A percentile compares a stretch with the other conserved stretches of the same genome.
Evolutionary conservation across 2,329 filamentous ascomycete genomes (phyloP).

Genomic region (Aureobasidium leucospermi): DNA sequence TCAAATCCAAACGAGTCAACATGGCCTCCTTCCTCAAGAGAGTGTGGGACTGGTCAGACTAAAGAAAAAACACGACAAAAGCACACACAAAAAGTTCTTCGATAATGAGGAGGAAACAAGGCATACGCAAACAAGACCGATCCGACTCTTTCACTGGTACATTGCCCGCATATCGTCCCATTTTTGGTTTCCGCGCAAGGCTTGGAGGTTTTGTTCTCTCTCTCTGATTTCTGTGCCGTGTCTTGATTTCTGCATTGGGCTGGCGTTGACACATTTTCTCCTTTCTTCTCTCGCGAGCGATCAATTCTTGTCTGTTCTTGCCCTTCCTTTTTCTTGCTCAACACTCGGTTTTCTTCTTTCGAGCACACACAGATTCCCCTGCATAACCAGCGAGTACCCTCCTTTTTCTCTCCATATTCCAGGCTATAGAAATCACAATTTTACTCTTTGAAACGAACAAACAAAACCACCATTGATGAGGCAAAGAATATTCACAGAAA

Average conservation of each 20-base stretch:
- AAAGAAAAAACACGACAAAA: constrained; percentile 13
- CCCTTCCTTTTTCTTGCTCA: not conserved
- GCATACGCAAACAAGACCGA: not conserved
- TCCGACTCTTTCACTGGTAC: not conserved
- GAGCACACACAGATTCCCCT: not conserved
- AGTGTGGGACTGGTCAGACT: constrained; percentile 94
- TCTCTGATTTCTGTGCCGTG: not conserved
- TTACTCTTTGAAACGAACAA: not conserved
- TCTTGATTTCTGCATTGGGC: not conserved
- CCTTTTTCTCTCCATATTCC: not conserved
- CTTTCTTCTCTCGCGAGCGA: not conserved
- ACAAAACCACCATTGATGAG: too few relatives aligned
- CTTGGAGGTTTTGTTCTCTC: not conserved
- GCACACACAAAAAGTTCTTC: not conserved
- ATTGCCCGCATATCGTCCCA: not conserved
- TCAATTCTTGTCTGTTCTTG: not conserved
- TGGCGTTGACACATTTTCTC: not conserved
- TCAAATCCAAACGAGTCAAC: constrained; percentile 92
- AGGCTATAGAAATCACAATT: not conserved
- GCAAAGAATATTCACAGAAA: too few relatives aligned
- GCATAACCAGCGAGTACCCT: constrained; percentile 3
- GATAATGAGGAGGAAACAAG: not conserved
- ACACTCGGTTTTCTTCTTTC: not conserved
- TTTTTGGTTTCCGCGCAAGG: not conserved
- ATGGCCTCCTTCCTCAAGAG: constrained; percentile 91